These are phyloP conservation scores for Cladosporium sp. DNA, from an alignment of 2,329 filamentous ascomycete species.

Conservation along the genomic window DNA sequence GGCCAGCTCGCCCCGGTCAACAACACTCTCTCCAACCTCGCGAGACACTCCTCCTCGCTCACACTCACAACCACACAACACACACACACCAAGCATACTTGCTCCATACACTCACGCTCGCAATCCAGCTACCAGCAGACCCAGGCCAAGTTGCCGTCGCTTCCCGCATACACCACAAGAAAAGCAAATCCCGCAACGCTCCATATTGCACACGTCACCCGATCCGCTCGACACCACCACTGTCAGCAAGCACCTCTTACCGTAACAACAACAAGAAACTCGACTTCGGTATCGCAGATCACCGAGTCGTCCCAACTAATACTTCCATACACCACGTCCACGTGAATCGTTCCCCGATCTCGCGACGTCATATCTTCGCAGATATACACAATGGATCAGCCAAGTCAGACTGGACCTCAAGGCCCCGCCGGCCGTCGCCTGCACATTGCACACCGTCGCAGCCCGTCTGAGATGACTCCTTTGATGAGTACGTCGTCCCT, in stretches of 20 bases:
- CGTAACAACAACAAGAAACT: background rate
- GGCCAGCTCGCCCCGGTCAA: background rate
- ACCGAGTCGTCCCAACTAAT: background rate
- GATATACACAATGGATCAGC: conserved; percentile 10
- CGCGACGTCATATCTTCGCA: background rate
- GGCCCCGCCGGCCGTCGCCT: conserved; percentile 65
- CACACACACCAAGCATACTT: conserved; percentile 9
- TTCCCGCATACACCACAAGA: background rate
- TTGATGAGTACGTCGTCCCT: conserved; percentile 78
- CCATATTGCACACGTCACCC: conserved; percentile 7
- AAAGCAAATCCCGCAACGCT: conserved; percentile 4
- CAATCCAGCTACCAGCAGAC: conserved; percentile 7
- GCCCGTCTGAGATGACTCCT: conserved; percentile 93
- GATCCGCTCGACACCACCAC: background rate
- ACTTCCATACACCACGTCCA: background rate
- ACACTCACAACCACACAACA: background rate
- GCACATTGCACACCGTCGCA: conserved; percentile 95
- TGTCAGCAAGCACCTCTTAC: background rate
- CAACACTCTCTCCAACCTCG: conserved; percentile 11
- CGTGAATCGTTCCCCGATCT: conserved; percentile 3
- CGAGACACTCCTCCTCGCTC: no score
- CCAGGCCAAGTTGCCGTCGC: conserved; percentile 6
- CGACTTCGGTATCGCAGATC: background rate
- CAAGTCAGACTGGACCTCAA: conserved; percentile 7
- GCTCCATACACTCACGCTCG: conserved; percentile 9